Percentiles rank a stretch among this genome's conserved stretches.
Evolutionary conservation across 257 asterid genomes (phyloP).

Genomic region (Nicotiana sylvestris): DNA sequence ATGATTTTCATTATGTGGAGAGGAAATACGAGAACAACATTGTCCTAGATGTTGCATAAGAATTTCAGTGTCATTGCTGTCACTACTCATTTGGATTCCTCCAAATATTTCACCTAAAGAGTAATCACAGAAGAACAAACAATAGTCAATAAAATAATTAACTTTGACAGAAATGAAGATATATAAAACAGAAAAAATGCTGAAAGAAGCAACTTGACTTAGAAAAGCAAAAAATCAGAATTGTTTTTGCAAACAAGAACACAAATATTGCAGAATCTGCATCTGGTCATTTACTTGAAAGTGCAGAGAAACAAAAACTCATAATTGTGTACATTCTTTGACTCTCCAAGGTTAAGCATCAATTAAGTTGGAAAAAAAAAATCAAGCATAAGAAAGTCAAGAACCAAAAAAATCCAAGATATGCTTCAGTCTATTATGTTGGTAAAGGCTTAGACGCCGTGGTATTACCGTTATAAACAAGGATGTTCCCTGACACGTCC

Average conservation of each 20-base stretch:
- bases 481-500: slow-evolving; percentile 66
- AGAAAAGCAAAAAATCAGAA: neutral
- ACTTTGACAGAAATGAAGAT: neutral
- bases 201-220: neutral
- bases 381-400: neutral
- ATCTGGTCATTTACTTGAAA: neutral
- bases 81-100: slow-evolving; percentile 51
- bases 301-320: neutral
- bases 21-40: slow-evolving; percentile 50
- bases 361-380: neutral
- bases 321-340: neutral
- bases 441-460: neutral
- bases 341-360: slow-evolving; percentile 2
- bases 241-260: neutral
- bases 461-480: slow-evolving; percentile 82
- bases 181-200: neutral
- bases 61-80: slow-evolving; percentile 65
- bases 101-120: slow-evolving; percentile 80
- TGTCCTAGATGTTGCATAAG: slow-evolving; percentile 68
- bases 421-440: neutral
- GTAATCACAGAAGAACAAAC: neutral
- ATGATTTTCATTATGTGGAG: slow-evolving; percentile 26
- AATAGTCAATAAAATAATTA: neutral
- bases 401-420: neutral
- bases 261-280: neutral